These are phyloP conservation scores for Sanguinoderma infundibulare DNA, from an alignment of 1,284 basidiomycete genomes.

Conservation along the genomic window DNA sequence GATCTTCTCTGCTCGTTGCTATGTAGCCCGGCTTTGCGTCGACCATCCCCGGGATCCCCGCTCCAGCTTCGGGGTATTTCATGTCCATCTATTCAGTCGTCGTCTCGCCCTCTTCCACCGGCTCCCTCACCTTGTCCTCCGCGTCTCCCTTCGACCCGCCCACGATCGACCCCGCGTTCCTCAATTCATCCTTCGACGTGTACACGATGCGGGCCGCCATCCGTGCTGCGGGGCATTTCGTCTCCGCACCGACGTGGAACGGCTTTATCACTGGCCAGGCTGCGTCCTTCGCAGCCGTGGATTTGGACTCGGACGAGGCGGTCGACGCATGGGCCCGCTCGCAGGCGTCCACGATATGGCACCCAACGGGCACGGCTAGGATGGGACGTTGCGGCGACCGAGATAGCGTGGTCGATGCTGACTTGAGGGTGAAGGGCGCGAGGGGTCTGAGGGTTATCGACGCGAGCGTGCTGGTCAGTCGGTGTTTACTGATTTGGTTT, in stretches of 20 bases:
- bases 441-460: constrained; percentile 33
- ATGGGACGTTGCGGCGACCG: constrained; percentile 26
- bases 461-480: constrained; percentile 33
- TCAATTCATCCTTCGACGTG: constrained; percentile 42
- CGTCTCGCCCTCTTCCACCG: constrained; percentile 30
- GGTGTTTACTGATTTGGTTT: neutral
- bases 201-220: constrained; percentile 39
- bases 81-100: constrained; percentile 5
- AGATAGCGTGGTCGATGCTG: constrained; percentile 32
- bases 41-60: constrained; percentile 22
- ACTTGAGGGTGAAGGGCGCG: constrained; percentile 31
- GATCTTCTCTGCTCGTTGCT: constrained; percentile 7
- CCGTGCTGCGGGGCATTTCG: constrained; percentile 36
- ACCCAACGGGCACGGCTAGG: constrained; percentile 30
- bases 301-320: constrained; percentile 24
- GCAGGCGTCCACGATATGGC: constrained; percentile 11
- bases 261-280: constrained; percentile 35
- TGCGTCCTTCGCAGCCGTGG: constrained; percentile 36
- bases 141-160: constrained; percentile 44
- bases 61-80: constrained; percentile 1
- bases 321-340: constrained; percentile 15
- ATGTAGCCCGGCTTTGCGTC: constrained; percentile 14
- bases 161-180: constrained; percentile 41
- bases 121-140: constrained; percentile 29
- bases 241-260: constrained; percentile 38